Evolutionary conservation across 768 basidiomycete species (phyloP).

Genomic region (Lentinus brumalis): DNA sequence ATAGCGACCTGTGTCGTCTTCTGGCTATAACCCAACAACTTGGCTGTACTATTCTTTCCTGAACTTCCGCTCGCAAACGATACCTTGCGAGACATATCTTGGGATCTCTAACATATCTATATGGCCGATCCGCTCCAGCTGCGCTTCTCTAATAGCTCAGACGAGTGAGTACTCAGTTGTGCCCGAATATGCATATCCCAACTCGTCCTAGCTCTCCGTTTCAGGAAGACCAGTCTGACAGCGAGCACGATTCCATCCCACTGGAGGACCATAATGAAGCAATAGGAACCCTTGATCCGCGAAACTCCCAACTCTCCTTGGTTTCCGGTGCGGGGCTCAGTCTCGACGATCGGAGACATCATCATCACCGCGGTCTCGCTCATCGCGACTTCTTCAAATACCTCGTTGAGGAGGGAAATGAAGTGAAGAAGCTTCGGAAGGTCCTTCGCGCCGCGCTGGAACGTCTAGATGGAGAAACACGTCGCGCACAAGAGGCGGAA

Average conservation of each 20-base stretch:
- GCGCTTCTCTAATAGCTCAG: slow-evolving; percentile 17
- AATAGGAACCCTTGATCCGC: slow-evolving; percentile 9
- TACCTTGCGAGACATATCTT: neutral
- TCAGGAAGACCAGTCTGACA: slow-evolving; percentile 16
- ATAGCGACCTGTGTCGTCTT: slow-evolving; percentile 1
- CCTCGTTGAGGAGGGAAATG: slow-evolving; percentile 26
- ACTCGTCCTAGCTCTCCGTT: slow-evolving; percentile 9
- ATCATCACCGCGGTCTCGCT: slow-evolving; percentile 21
- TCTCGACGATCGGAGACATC: slow-evolving; percentile 16
- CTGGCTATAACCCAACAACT: neutral
- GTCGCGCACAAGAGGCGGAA: slow-evolving; percentile 47
- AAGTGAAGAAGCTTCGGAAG: slow-evolving; percentile 30
- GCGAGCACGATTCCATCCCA: slow-evolving; percentile 8
- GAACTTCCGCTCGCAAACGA: neutral
- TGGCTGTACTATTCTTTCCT: slow-evolving; percentile 11
- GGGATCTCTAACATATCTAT: neutral
- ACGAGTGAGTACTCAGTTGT: slow-evolving; percentile 11
- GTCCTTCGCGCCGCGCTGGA: slow-evolving; percentile 32
- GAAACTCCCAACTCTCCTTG: slow-evolving; percentile 17
- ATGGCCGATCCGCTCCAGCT: slow-evolving; percentile 11
- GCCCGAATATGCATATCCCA: neutral
- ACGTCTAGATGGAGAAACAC: slow-evolving; percentile 42
- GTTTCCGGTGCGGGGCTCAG: slow-evolving; percentile 10
- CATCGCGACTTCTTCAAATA: slow-evolving; percentile 27
- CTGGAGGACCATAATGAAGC: neutral